These are phyloP conservation scores for Aspergillus costaricaensis DNA, from an alignment of 2,329 filamentous ascomycete genomes.

Conservation along the genomic window DNA sequence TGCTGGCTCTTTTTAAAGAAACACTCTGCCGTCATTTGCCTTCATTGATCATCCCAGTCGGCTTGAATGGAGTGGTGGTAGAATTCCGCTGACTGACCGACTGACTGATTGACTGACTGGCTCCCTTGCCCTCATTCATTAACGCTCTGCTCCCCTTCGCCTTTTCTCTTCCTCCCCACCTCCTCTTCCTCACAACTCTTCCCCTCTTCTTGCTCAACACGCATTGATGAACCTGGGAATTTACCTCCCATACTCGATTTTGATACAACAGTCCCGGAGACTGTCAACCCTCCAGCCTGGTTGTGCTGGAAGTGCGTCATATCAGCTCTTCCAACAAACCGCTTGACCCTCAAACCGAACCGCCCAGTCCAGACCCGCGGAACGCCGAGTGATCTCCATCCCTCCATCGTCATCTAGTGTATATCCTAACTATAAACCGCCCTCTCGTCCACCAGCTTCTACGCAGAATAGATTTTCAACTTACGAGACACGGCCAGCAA, in stretches of 20 bases:
- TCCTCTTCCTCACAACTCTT: background rate
- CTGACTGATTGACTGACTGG: too few relatives aligned
- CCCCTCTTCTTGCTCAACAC: background rate
- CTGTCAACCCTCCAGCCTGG: background rate
- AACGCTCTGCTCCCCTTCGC: background rate
- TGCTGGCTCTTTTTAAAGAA: background rate
- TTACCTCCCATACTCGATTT: background rate
- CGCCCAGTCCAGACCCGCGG: conserved; percentile 1
- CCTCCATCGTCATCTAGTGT: background rate
- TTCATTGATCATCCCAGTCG: background rate
- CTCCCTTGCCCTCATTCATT: background rate
- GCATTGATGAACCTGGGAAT: background rate
- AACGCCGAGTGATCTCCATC: background rate
- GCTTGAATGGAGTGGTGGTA: too few relatives aligned
- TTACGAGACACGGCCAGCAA: background rate
- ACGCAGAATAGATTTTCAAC: background rate
- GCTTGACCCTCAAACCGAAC: background rate
- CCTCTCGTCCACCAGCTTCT: background rate
- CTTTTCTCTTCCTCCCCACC: background rate
- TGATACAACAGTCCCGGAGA: background rate
- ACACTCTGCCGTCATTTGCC: background rate
- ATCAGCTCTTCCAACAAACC: background rate
- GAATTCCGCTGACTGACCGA: background rate
- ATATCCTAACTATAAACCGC: background rate
- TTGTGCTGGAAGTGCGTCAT: background rate